Base-by-base conservation (phyloP, 1,139 yeast genomes). In the Suhomyces yuchorum region DNA sequence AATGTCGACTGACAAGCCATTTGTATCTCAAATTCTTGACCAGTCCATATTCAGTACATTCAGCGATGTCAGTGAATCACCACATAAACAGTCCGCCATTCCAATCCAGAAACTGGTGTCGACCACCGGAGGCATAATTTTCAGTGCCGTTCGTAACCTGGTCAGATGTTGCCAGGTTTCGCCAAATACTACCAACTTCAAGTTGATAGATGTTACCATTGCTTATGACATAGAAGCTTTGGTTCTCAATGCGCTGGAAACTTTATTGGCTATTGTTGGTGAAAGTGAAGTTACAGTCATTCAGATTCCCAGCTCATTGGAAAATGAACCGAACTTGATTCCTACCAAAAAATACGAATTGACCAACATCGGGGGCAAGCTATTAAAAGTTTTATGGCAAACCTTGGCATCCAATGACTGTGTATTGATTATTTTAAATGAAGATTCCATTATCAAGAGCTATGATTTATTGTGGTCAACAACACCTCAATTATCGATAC, bases 351-450 rank as follows among this genome's bases (percentile, higher is more conserved):
- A 51, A 2, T 62, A 56, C 43, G 52, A 53, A 34, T 48, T 69
- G 15, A 42, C 53, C 30, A 56, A 54, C 8, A 44, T 62, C 4
- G 49, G 43, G 0, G 60, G 63, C 2, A 48, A 50, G 1, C 57
- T 73, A 9, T 53, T 52, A 33, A 64, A 67, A 40, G 66, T 65
- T 2, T 36, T 65, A 4, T 75, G 79, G 78, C 72, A 69, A 40
- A 54, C 70, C 6, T 59, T 61, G 3, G 52, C 60, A 4, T 57
- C 63, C 2, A 60, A 56, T 24, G 70, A 65, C 51, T 60, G 64
- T 12, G 61, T 63, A 23, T 56, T 75, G 51, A 74, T 71, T 12
- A 55, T 73, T 3, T 67, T 74, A 48, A 64, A 63, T 28, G 62
- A 58, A 8, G 48, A 55, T 8, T 53, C 61, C 12, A 48, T 57